Conservation (phyloP, 108 stramenopile genomes). For the Cyclostephanos invisitatus region DNA sequence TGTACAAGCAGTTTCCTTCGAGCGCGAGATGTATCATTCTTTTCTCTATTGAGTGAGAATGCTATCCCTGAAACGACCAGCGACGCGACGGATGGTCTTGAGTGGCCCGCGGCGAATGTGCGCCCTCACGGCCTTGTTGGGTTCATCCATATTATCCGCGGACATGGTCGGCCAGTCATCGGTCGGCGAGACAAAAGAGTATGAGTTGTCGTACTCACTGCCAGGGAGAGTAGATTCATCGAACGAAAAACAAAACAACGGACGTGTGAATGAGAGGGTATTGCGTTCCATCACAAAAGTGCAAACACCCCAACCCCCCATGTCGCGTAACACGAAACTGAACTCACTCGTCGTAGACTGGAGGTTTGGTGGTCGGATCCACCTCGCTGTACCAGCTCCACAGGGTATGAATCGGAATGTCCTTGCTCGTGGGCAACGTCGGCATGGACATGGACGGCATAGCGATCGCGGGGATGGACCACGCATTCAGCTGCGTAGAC, state of each 20-base stretch:
- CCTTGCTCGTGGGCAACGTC: constrained; percentile 39
- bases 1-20: constrained; percentile 4
- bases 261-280: too few species aligned
- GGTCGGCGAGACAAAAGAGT: constrained; percentile 46
- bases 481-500: constrained; percentile 41
- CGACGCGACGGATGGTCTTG: constrained; percentile 40
- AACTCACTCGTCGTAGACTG: constrained; percentile 56
- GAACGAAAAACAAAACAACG: neutral
- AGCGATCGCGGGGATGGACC: constrained; percentile 40
- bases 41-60: neutral
- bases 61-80: constrained; percentile 31
- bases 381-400: constrained; percentile 47
- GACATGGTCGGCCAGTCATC: constrained; percentile 53
- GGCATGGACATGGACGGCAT: constrained; percentile 32
- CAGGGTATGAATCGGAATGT: constrained; percentile 41
- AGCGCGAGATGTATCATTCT: neutral
- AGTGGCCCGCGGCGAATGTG: constrained; percentile 42
- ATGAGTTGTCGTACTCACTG: constrained; percentile 43
- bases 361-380: constrained; percentile 50
- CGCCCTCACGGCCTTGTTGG: constrained; percentile 13
- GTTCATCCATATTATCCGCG: constrained; percentile 6
- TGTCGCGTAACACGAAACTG: neutral
- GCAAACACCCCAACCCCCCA: neutral
- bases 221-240: constrained; percentile 8
- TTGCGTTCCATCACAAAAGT: too few species aligned